phyloP scores from a whole-genome alignment of 805 yeast species.

The Vanderwaltozyma yarrowii region DNA sequence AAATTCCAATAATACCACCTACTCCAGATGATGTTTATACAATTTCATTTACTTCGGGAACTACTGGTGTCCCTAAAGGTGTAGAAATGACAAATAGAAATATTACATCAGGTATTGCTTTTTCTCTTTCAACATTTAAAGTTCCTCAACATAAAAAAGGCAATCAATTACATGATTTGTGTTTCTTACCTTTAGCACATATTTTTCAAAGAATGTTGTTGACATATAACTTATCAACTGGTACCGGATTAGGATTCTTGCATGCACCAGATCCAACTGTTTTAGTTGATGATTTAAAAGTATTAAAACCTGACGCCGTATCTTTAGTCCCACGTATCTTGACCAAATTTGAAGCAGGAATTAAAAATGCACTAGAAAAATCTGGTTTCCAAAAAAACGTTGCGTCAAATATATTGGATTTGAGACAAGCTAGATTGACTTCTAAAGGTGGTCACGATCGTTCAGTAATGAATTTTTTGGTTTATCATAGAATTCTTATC shows the following conservation, averaged over 20 bases:
- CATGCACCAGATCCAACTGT: constrained; percentile 41
- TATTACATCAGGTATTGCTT: constrained; percentile 40
- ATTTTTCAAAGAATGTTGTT: constrained; percentile 42
- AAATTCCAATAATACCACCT: constrained; percentile 38
- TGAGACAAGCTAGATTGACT: constrained; percentile 15
- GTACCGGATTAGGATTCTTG: constrained; percentile 46
- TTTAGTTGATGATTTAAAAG: constrained; percentile 47
- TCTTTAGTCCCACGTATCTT: constrained; percentile 56
- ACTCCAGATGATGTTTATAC: constrained; percentile 45
- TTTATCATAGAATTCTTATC: constrained; percentile 29
- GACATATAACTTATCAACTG: constrained; percentile 36
- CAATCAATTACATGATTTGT: constrained; percentile 26
- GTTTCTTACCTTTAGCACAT: constrained; percentile 51
- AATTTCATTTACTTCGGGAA: constrained; percentile 64
- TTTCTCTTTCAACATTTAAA: constrained; percentile 30
- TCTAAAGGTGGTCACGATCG: constrained; percentile 31
- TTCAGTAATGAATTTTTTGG: constrained; percentile 29
- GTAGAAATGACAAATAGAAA: constrained; percentile 46
- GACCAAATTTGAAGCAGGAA: constrained; percentile 50
- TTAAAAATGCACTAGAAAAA: constrained; percentile 33
- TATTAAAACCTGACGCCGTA: constrained; percentile 42
- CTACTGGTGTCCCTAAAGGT: constrained; percentile 70
- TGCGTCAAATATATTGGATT: constrained; percentile 18
- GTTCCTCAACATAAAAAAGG: constrained; percentile 18
- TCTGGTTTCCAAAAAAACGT: constrained; percentile 16